Evolutionary conservation across 139 green algal genomes (phyloP), one percentile per base, ranked within the genome.

Genomic region (Chlamydomonas eustigma): DNA sequence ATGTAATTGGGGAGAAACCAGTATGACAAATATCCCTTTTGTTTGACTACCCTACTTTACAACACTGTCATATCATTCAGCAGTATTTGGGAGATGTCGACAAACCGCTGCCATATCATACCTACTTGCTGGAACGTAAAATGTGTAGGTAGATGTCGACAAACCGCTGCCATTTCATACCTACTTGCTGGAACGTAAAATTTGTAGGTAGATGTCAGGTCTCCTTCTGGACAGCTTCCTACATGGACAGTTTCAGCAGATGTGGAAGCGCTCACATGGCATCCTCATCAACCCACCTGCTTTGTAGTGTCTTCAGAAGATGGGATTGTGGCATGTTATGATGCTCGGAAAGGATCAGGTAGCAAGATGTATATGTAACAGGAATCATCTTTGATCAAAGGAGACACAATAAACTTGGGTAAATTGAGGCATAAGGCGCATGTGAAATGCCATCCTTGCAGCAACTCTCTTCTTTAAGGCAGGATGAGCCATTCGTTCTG

Each of bases 291-390:
- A 12, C 92, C 92, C 30, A 93, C 89, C 1, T 76, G 75, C 36
- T 98, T 98, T 84, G 75, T 97, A 67, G 94, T 95, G n/a, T 92
- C 91, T 4, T 78, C 66, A 4, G 93, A 97, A 71, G 86, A 96
- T 71, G 92, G 92, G 51, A 34, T 90, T 0, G 90, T 98, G 39
- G 76, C 74, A 8, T 76, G 71, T 39, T 92, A 84, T 52, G 90
- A 96, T 71, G 90, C 89, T 0, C 81, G 90, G 0, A 76, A 84
- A 28, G 92, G 90, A 0, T 51, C 79, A 78, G 85, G 85, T 86
- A n/a, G n/a, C n/a, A n/a, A n/a, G n/a, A n/a, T n/a, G n/a, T n/a
- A n/a, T n/a, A n/a, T n/a, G n/a, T n/a, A n/a, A n/a, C n/a, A n/a
- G n/a, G n/a, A n/a, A n/a, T n/a, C n/a, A n/a, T n/a, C n/a, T n/a